phyloP scores from a whole-genome alignment of 208 protist genomes.

The Kentomonas sorsogonicus region DNA sequence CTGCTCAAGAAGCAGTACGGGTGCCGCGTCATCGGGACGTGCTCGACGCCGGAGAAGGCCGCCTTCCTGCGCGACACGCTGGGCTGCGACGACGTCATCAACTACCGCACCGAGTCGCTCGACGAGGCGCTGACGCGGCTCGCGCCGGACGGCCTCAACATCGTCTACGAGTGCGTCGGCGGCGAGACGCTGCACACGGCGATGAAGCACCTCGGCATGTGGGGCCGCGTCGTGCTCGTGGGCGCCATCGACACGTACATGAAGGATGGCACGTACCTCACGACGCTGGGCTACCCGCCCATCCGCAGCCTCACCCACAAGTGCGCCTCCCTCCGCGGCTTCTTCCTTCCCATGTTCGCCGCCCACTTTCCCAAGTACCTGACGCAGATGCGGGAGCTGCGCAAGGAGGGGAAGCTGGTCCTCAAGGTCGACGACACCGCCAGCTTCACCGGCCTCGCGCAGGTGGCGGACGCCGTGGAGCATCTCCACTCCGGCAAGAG shows the following conservation, averaged over 20 bases:
- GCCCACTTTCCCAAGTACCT: conserved; percentile 20
- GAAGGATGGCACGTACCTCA: not conserved
- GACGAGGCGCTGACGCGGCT: conserved; percentile 13
- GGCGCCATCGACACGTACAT: not conserved
- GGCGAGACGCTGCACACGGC: conserved; percentile 24
- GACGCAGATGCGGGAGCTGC: conserved; percentile 19
- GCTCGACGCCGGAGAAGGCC: conserved; percentile 37
- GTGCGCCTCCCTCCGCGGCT: conserved; percentile 39
- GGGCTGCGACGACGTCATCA: conserved; percentile 41
- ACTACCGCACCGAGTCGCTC: conserved; percentile 42
- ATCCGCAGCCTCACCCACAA: no score
- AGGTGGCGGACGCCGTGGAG: conserved; percentile 60
- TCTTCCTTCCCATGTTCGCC: conserved; percentile 40
- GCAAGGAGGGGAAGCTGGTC: conserved; percentile 15
- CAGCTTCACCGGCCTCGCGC: conserved; percentile 51
- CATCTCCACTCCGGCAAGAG: conserved; percentile 60
- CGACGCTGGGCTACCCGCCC: no score
- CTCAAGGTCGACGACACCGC: conserved; percentile 30
- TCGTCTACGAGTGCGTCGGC: conserved; percentile 54
- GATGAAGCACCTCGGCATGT: conserved; percentile 25
- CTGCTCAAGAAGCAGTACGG: conserved; percentile 46
- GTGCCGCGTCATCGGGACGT: conserved; percentile 57
- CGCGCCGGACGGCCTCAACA: conserved; percentile 37
- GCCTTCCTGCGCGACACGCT: conserved; percentile 38
- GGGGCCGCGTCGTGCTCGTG: conserved; percentile 9